Evolutionary conservation across 805 yeast species (phyloP).

Genomic region (Starmera caribaea): DNA sequence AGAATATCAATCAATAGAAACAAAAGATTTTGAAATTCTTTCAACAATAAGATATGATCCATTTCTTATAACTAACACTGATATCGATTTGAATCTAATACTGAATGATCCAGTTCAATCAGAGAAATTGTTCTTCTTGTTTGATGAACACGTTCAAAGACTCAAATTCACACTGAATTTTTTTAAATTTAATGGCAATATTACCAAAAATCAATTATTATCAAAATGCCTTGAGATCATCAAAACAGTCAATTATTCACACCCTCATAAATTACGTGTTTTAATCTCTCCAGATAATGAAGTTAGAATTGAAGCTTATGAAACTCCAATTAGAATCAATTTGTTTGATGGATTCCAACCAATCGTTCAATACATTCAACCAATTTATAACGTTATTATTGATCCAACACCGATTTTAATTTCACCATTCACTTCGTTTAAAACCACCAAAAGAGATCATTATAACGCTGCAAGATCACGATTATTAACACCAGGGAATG

Average conservation of each 20-base stretch:
- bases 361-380: conserved; percentile 16
- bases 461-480: conserved; percentile 57
- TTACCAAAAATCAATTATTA: conserved; percentile 35
- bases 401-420: conserved; percentile 43
- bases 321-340: conserved; percentile 20
- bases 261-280: conserved; percentile 40
- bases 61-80: conserved; percentile 22
- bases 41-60: conserved; percentile 78
- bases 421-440: conserved; percentile 78
- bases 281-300: conserved; percentile 27
- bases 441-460: conserved; percentile 64
- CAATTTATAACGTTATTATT: conserved; percentile 51
- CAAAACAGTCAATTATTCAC: conserved; percentile 16
- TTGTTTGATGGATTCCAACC: conserved; percentile 20
- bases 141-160: conserved; percentile 56
- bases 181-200: conserved; percentile 39
- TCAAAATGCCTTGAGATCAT: conserved; percentile 30
- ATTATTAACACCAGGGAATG: conserved; percentile 21
- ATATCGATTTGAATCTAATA: conserved; percentile 19
- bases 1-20: conserved; percentile 1
- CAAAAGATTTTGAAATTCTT: conserved; percentile 41
- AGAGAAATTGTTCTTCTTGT: conserved; percentile 39
- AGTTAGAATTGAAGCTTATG: conserved; percentile 26
- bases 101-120: conserved; percentile 2
- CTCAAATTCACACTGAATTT: conserved; percentile 41